A percentile compares a stretch with the other conserved stretches of the same genome.
Conservation (phyloP, 345 rosid species). For the Erucastrum elatum region DNA sequence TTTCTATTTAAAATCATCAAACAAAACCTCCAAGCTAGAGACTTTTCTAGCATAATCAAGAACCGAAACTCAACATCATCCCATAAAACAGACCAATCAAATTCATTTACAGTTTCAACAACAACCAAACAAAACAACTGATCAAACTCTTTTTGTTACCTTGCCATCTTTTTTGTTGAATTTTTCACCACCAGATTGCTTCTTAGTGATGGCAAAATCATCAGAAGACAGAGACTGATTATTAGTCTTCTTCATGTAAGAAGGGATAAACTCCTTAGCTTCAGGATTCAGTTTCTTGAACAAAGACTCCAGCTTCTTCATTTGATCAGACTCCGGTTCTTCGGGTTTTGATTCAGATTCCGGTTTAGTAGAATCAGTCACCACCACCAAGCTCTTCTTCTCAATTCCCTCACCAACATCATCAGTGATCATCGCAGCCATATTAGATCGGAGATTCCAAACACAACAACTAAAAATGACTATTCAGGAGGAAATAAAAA, state of each 20-base stretch:
- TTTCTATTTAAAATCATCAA: not conserved
- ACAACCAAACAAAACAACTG: conserved; percentile 4
- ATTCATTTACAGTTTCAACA: not conserved
- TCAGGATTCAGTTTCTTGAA: conserved; percentile 61
- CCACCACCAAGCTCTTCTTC: conserved; percentile 14
- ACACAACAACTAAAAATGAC: not conserved
- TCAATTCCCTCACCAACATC: not conserved
- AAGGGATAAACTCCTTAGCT: conserved; percentile 67
- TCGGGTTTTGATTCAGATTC: conserved; percentile 21
- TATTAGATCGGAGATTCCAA: conserved; percentile 29
- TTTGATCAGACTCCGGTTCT: conserved; percentile 37
- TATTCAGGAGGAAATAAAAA: not conserved
- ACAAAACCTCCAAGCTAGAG: conserved; percentile 7
- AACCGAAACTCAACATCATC: not conserved
- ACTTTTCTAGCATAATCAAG: not conserved
- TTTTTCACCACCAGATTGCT: conserved; percentile 30
- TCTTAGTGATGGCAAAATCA: conserved; percentile 15
- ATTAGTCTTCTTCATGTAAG: conserved; percentile 31
- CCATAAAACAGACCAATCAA: not conserved
- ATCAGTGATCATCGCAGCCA: conserved; percentile 34
- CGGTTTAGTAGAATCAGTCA: conserved; percentile 45
- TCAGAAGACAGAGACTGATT: conserved; percentile 14
- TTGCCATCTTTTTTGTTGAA: conserved; percentile 24
- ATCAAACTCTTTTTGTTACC: conserved; percentile 22
- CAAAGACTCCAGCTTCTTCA: conserved; percentile 57